A percentile compares a stretch with the other conserved stretches of the same genome.
Conservation (phyloP, 805 yeast species). For the Cyberlindnera americana region DNA sequence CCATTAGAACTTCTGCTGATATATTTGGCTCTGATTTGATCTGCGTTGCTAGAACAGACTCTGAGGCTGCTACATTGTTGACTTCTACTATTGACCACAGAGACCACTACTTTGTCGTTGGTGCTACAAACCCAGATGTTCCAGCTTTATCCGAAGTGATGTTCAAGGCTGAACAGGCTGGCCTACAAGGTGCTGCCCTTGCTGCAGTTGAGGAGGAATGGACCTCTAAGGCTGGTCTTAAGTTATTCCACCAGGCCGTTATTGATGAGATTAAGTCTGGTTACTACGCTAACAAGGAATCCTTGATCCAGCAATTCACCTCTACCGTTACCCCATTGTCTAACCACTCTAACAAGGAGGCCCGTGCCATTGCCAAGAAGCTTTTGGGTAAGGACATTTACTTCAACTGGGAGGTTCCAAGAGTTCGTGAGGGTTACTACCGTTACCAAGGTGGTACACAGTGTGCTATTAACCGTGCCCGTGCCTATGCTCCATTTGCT, state of each 20-base stretch:
- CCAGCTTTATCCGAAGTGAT: conserved; percentile 72
- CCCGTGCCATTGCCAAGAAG: conserved; percentile 68
- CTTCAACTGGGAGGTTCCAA: conserved; percentile 93
- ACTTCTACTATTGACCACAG: conserved; percentile 92
- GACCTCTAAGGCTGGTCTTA: conserved; percentile 77
- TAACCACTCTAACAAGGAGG: conserved; percentile 73
- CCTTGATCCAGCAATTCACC: conserved; percentile 61
- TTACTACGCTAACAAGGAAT: conserved; percentile 54
- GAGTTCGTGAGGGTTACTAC: conserved; percentile 96
- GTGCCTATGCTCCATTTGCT: conserved; percentile 92
- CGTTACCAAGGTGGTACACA: conserved; percentile 94
- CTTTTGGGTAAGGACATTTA: conserved; percentile 76
- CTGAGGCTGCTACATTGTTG: conserved; percentile 94
- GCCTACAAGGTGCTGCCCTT: conserved; percentile 67
- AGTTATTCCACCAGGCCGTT: conserved; percentile 89
- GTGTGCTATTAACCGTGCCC: conserved; percentile 95
- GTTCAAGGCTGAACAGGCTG: conserved; percentile 76
- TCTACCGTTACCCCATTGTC: conserved; percentile 71
- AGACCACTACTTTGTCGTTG: conserved; percentile 90
- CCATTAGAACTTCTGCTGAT: conserved; percentile 94
- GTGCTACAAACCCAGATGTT: conserved; percentile 82
- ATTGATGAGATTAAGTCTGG: conserved; percentile 72
- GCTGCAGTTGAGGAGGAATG: conserved; percentile 77
- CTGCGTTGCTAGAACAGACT: conserved; percentile 92
- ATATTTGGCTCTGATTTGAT: conserved; percentile 83